Evolutionary conservation across 169 alveolate species (phyloP).

Genomic region (Plasmodium cynomolgi): DNA sequence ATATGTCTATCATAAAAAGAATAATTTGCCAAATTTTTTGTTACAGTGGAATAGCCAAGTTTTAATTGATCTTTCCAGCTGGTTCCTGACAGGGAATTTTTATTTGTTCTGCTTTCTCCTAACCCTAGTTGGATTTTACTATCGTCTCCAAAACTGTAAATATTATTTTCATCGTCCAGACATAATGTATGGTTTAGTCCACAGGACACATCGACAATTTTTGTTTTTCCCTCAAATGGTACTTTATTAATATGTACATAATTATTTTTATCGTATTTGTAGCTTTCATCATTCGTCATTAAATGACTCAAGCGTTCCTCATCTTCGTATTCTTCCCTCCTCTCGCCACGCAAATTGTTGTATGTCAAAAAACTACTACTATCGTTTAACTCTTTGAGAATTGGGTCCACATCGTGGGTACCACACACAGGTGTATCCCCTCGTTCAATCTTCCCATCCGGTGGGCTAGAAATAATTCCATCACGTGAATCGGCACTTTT

Average conservation of each 20-base stretch:
- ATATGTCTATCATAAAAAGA: constrained; percentile 75
- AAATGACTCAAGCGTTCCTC: background rate
- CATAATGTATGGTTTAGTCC: constrained; percentile 69
- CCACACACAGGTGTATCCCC: background rate
- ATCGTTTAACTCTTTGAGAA: background rate
- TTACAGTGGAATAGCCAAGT: constrained; percentile 56
- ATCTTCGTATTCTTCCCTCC: background rate
- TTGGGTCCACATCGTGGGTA: background rate
- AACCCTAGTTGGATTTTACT: constrained; percentile 72
- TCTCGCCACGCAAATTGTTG: background rate
- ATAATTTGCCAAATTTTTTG: constrained; percentile 72
- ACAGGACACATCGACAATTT: constrained; percentile 70
- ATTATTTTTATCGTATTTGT: constrained; percentile 20
- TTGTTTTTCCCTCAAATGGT: constrained; percentile 52
- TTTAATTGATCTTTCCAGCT: constrained; percentile 72
- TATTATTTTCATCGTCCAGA: constrained; percentile 58
- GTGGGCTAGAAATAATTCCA: background rate
- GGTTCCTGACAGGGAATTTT: constrained; percentile 72
- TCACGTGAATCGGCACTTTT: background rate
- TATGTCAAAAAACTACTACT: background rate
- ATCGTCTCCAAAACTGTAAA: constrained; percentile 75
- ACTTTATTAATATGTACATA: constrained; percentile 42
- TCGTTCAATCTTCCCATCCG: background rate
- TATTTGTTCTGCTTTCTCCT: constrained; percentile 74
- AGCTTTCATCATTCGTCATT: background rate